A percentile compares a stretch with the other conserved stretches of the same genome.
Evolutionary conservation across 129 eudicot species (phyloP).

Genomic region (Gnaphalium uliginosum): DNA sequence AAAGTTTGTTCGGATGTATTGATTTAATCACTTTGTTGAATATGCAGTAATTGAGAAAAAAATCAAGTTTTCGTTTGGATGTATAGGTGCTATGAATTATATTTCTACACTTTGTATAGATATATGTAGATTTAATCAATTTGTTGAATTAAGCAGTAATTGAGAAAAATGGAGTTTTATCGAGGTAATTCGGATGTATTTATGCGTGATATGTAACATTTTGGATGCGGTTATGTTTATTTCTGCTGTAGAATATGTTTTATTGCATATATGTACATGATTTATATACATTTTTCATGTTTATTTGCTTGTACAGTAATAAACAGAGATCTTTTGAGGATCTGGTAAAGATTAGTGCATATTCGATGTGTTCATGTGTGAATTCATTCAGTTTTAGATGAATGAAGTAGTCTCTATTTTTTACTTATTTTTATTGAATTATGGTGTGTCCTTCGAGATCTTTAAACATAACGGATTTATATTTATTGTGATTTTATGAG

Average conservation of each 20-base stretch:
- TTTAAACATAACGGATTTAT: neutral
- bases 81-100: neutral
- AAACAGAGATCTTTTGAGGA: constrained; percentile 4
- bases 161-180: constrained; percentile 5
- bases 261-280: neutral
- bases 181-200: neutral
- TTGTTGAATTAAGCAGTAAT: constrained; percentile 6
- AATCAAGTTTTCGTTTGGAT: neutral
- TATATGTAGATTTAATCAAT: neutral
- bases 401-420: constrained; percentile 3
- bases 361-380: neutral
- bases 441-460: neutral
- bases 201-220: neutral
- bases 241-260: neutral
- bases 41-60: neutral
- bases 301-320: neutral
- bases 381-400: neutral
- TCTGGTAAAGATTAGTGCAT: neutral
- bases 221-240: neutral
- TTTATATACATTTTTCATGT: neutral
- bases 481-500: neutral
- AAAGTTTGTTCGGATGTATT: too few species aligned
- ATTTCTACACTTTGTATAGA: too few species aligned
- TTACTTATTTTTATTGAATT: neutral
- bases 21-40: too few species aligned